Evolutionary conservation across 345 rosid species (phyloP), one percentile per base, ranked within the genome.

Genomic region (Fremontodendron californicum): DNA sequence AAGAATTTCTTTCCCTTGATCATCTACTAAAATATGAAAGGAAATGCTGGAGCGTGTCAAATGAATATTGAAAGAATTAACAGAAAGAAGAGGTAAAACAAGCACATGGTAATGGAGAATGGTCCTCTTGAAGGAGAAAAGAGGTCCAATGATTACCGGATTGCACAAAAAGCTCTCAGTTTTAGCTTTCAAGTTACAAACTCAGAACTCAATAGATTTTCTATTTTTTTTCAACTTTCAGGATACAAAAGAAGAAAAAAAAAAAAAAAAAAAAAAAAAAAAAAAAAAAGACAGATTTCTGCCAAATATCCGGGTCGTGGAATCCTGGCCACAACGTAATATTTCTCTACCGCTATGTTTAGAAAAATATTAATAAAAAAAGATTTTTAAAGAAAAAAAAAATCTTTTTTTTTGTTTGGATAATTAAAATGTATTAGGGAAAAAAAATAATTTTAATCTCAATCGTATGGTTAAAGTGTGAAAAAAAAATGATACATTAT

Each of bases 91-190:
- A n/a, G 31, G 43, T 21, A 31, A 61, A 77, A 35, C 57, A 85
- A 79, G 40, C 49, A 87, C 88, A 88, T 87, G 35, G 76, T 40
- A 75, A 33, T 49, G 39, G 84, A 78, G 23, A 77, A 75, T 25
- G 78, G 65, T 67, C 78, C 68, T 81, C 75, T 61, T 5, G 82
- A 79, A n/a, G 83, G 35, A 21, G 78, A 72, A 19, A 75, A 76
- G 46, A 83, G 58, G 68, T 73, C 82, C 5, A 57, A 37, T 10
- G 81, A 80, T 9, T 75, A 45, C 35, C 76, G 77, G 57, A 83
- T 9, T 71, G 77, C 81, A 74, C 74, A 37, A 33, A 77, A 51
- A 40, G 81, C 78, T 46, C 78, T 79, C 87, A 85, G 81, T 65
- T 65, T 76, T 21, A 39, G 60, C 66, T 19, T n/a, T 31, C 21